phyloP scores from a whole-genome alignment of 805 yeast species.

The Wickerhamomyces rabaulensis region DNA sequence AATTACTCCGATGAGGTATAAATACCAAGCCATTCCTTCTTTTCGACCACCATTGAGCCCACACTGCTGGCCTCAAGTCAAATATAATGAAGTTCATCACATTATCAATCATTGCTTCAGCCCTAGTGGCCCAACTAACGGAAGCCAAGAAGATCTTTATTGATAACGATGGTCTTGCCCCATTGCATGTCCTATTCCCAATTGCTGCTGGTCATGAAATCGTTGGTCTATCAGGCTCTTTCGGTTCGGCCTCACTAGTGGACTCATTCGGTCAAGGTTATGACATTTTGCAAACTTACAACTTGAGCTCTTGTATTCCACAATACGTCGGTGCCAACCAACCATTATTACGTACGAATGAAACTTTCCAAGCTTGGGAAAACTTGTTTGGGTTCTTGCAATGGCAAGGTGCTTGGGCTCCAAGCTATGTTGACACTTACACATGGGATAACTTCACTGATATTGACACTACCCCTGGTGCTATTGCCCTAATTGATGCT shows the following conservation, averaged over 20 bases:
- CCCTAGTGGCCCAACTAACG: not conserved
- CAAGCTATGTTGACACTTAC: slow-evolving; percentile 28
- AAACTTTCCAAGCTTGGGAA: slow-evolving; percentile 36
- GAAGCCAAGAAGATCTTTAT: slow-evolving; percentile 32
- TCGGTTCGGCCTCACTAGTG: slow-evolving; percentile 35
- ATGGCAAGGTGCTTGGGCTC: slow-evolving; percentile 38
- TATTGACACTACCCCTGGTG: slow-evolving; percentile 30
- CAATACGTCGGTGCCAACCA: slow-evolving; percentile 33
- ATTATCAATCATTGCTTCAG: not conserved
- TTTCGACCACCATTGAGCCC: too few species aligned
- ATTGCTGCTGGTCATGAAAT: slow-evolving; percentile 34
- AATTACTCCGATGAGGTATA: not conserved
- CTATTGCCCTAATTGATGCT: slow-evolving; percentile 35
- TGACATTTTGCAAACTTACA: slow-evolving; percentile 27
- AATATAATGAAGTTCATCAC: not conserved
- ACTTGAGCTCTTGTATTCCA: slow-evolving; percentile 32
- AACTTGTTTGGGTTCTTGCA: slow-evolving; percentile 32
- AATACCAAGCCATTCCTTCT: not conserved
- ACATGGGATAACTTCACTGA: slow-evolving; percentile 26
- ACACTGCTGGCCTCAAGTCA: too few species aligned
- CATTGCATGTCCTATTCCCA: slow-evolving; percentile 33
- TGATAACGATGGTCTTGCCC: slow-evolving; percentile 38
- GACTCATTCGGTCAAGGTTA: slow-evolving; percentile 33
- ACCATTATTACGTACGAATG: slow-evolving; percentile 34
- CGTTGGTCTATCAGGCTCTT: slow-evolving; percentile 34